Conservation (phyloP, 1,284 basidiomycete species). For the Marasmius fiardii region DNA sequence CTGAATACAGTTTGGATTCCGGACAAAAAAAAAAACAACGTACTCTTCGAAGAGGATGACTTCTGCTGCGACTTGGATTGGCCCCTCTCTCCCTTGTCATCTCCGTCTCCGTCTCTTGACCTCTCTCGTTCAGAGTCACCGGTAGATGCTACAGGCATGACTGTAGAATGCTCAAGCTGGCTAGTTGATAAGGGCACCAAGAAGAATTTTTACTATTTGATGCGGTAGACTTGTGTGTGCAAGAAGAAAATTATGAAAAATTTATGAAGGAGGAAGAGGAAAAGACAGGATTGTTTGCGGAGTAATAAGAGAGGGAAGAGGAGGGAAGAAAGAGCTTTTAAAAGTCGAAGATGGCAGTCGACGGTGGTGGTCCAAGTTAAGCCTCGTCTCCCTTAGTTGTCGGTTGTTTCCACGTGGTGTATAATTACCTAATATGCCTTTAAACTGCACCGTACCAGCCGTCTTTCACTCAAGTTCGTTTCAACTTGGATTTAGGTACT, state of each 20-base stretch:
- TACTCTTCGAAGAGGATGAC: conserved; percentile 9
- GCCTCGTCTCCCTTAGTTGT: conserved; percentile 1
- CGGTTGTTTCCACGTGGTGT: conserved; percentile 3
- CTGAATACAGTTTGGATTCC: not conserved
- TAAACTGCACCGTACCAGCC: too few species aligned
- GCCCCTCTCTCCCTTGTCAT: not conserved
- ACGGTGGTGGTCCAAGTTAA: conserved; percentile 10
- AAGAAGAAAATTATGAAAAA: not conserved
- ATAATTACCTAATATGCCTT: not conserved
- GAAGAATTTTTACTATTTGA: not conserved
- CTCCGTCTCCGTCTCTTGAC: conserved; percentile 5
- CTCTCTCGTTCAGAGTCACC: conserved; percentile 6
- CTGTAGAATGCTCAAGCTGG: not conserved
- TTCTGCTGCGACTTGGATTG: conserved; percentile 3
- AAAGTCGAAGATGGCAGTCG: not conserved
- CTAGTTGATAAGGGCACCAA: not conserved
- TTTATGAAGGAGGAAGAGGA: not conserved
- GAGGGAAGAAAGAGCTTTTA: conserved; percentile 1
- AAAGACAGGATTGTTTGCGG: not conserved
- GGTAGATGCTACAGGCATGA: not conserved
- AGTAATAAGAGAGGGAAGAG: not conserved
- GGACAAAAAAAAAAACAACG: conserved; percentile 2
- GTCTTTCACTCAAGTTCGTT: not conserved
- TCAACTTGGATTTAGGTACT: too few species aligned
- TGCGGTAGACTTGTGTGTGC: not conserved